phyloP scores from a whole-genome alignment of 352 stramenopile genomes.

The Thraustochytrium striatum region DNA sequence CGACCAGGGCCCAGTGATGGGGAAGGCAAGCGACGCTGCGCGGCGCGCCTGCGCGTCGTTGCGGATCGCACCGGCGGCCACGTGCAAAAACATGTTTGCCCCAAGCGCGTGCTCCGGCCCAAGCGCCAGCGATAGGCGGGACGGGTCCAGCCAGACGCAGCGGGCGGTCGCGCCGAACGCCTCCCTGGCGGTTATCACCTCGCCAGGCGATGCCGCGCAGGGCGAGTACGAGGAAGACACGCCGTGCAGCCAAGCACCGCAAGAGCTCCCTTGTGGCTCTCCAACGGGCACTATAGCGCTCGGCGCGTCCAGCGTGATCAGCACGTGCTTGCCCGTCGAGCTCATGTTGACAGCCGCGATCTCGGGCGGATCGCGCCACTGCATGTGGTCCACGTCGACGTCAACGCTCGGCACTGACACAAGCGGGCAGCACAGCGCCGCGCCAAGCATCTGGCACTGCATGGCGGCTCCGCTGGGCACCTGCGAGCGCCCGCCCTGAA shows the following conservation, averaged over 20 bases:
- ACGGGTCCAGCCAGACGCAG: neutral
- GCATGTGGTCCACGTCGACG: neutral
- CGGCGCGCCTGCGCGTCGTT: neutral
- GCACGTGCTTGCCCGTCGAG: neutral
- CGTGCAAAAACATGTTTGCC: conserved; percentile 23
- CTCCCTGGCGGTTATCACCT: neutral
- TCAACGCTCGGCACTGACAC: neutral
- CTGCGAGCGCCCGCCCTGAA: neutral
- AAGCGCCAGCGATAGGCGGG: neutral
- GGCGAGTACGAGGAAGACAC: neutral
- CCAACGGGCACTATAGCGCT: no score
- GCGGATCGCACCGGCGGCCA: neutral
- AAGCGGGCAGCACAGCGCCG: conserved; percentile 19
- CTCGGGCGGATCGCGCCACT: neutral
- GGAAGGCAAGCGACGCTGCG: neutral
- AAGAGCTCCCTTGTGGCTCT: no score
- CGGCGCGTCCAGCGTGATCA: neutral
- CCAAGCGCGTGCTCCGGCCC: neutral
- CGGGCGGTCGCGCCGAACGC: neutral
- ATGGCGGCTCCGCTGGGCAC: neutral
- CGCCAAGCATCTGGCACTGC: neutral
- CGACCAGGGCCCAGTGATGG: neutral
- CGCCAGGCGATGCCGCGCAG: neutral
- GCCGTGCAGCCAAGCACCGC: neutral
- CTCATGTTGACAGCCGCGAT: conserved; percentile 21